phyloP scores from a whole-genome alignment of 2,329 filamentous ascomycete genomes.

The Neofusicoccum kwambonambiense region DNA sequence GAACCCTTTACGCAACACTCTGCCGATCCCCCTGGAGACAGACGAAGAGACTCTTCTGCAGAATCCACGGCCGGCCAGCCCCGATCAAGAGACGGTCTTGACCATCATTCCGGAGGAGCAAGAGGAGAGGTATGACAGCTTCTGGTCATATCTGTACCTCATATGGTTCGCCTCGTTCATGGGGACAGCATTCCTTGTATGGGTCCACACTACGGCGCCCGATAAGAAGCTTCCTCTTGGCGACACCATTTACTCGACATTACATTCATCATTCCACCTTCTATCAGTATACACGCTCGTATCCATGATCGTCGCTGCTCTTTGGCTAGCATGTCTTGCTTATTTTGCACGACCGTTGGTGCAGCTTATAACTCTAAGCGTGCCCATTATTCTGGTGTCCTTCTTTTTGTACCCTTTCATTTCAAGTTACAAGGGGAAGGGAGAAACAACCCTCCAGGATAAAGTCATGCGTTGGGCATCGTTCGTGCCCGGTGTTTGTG shows the following conservation, averaged over 20 bases:
- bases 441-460: constrained; percentile 78
- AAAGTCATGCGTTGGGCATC: constrained; percentile 84
- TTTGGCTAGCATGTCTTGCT: constrained; percentile 86
- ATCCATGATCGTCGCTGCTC: constrained; percentile 79
- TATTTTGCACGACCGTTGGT: constrained; percentile 88
- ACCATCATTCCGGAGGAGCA: constrained; percentile 51
- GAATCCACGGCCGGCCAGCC: constrained; percentile 48
- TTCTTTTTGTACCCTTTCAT: constrained; percentile 91
- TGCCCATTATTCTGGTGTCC: constrained; percentile 81
- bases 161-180: constrained; percentile 82
- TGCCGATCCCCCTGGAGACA: constrained; percentile 50
- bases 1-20: constrained; percentile 39
- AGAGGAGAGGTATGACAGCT: constrained; percentile 78
- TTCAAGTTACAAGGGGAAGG: constrained; percentile 76
- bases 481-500: constrained; percentile 70
- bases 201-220: constrained; percentile 78
- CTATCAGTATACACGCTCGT: constrained; percentile 88
- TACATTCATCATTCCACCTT: constrained; percentile 84
- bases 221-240: constrained; percentile 70
- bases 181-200: constrained; percentile 84
- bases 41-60: constrained; percentile 50
- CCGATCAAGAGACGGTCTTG: constrained; percentile 54
- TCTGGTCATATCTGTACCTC: constrained; percentile 88
- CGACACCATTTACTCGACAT: constrained; percentile 89
- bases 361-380: constrained; percentile 74